Evolutionary conservation across 257 asterid species (phyloP).

Genomic region (Osmanthus fragrans): DNA sequence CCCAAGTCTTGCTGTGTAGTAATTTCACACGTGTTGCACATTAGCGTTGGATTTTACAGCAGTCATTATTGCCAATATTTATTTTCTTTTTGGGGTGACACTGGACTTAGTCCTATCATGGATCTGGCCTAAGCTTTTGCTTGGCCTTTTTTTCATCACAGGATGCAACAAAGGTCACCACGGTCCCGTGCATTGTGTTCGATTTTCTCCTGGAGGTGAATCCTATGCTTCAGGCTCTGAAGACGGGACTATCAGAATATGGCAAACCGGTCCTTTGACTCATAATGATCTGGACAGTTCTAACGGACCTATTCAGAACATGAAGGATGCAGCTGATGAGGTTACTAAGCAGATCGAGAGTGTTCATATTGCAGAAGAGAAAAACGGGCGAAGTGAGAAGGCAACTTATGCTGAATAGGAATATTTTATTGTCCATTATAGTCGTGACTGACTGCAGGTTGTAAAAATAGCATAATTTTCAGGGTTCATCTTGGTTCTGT

Average conservation of each 20-base stretch:
- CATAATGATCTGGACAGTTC: constrained; percentile 43
- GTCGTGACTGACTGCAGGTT: constrained; percentile 22
- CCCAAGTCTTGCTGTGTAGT: background rate
- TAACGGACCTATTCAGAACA: constrained; percentile 39
- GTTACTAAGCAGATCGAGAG: constrained; percentile 55
- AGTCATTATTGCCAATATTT: background rate
- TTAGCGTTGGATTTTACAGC: background rate
- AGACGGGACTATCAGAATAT: constrained; percentile 94
- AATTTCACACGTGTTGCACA: background rate
- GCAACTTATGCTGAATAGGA: constrained; percentile 31
- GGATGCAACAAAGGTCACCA: constrained; percentile 99
- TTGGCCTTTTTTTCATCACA: constrained; percentile 19
- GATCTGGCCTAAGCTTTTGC: background rate
- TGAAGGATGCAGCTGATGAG: constrained; percentile 48
- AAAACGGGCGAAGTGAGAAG: constrained; percentile 28
- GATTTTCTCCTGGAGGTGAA: constrained; percentile 95
- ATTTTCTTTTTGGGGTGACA: too few species aligned
- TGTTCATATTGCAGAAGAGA: constrained; percentile 40
- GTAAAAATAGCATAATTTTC: constrained; percentile 28
- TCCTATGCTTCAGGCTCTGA: constrained; percentile 96
- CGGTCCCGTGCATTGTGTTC: constrained; percentile 95
- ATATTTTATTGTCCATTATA: constrained; percentile 19
- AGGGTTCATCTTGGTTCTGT: constrained; percentile 9
- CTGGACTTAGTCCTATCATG: background rate
- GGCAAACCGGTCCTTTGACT: constrained; percentile 70